Percentiles rank a stretch among this genome's conserved stretches.
Conservation (phyloP, 2,329 filamentous ascomycete genomes). For the Nemania serpens region DNA sequence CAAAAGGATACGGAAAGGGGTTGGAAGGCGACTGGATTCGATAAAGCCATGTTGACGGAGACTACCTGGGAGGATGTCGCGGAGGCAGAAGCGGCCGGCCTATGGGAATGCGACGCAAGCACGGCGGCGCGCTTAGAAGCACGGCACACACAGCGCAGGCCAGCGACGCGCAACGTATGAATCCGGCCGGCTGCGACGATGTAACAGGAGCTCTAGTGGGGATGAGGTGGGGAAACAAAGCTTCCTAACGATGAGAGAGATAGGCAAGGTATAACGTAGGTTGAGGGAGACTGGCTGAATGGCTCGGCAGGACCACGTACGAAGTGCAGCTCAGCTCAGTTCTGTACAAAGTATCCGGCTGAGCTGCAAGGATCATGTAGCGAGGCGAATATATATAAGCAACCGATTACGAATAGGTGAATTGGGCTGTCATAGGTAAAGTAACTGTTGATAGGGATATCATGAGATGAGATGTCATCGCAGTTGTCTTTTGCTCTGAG, state of each 20-base stretch:
- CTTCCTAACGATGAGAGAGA: conserved; percentile 3
- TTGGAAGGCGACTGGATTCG: conserved; percentile 74
- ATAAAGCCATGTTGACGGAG: conserved; percentile 33
- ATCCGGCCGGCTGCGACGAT: conserved; percentile 19
- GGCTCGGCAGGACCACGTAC: not conserved
- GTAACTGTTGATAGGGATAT: too few relatives aligned
- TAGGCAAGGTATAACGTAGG: too few relatives aligned
- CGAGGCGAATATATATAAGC: too few relatives aligned
- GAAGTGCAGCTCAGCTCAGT: too few relatives aligned
- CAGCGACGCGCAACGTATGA: not conserved
- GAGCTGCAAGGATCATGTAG: too few relatives aligned
- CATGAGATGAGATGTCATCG: too few relatives aligned
- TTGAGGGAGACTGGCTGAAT: not conserved
- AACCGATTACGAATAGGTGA: too few relatives aligned
- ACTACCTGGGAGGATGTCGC: conserved; percentile 10
- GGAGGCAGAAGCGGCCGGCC: conserved; percentile 9
- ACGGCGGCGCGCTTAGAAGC: not conserved
- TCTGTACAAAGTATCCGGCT: too few relatives aligned
- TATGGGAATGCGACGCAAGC: conserved; percentile 23
- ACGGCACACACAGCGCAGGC: not conserved
- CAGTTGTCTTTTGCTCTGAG: too few relatives aligned
- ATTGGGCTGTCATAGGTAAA: too few relatives aligned
- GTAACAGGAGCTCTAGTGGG: not conserved
- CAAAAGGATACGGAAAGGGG: conserved; percentile 82
- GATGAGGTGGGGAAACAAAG: conserved; percentile 32